Evolutionary conservation across 208 protist species (phyloP).

Genomic region (Eutreptiella sp.): DNA sequence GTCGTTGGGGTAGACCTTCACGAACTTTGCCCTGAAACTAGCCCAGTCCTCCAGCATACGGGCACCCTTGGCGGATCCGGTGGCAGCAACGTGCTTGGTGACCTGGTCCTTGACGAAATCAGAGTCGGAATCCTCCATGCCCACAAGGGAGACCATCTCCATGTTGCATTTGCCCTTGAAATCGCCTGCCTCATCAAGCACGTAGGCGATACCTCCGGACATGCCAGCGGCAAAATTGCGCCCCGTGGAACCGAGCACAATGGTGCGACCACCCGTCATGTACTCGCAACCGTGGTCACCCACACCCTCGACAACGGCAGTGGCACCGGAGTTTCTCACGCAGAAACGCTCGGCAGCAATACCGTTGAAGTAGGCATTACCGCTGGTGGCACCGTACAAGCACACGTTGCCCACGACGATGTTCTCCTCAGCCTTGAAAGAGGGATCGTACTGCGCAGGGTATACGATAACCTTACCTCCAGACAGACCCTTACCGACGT

Average conservation of each 20-base stretch:
- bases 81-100: slow-evolving; percentile 40
- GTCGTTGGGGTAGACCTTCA: slow-evolving; percentile 47
- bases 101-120: slow-evolving; percentile 38
- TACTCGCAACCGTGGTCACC: slow-evolving; percentile 78
- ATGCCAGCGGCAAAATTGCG: slow-evolving; percentile 71
- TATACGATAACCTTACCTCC: slow-evolving; percentile 42
- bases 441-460: neutral
- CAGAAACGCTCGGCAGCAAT: slow-evolving; percentile 59
- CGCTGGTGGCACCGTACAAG: slow-evolving; percentile 67
- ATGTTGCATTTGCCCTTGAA: slow-evolving; percentile 40
- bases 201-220: slow-evolving; percentile 62
- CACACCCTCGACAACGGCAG: slow-evolving; percentile 61
- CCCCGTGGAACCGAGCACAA: slow-evolving; percentile 46
- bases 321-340: slow-evolving; percentile 64
- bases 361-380: slow-evolving; percentile 50
- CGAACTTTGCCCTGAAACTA: slow-evolving; percentile 27
- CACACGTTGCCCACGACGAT: slow-evolving; percentile 67
- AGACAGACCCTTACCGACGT: slow-evolving; percentile 68
- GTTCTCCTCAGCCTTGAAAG: slow-evolving; percentile 40
- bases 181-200: slow-evolving; percentile 28
- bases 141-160: slow-evolving; percentile 40
- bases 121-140: slow-evolving; percentile 29
- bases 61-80: slow-evolving; percentile 38
- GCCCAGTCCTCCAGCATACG: slow-evolving; percentile 46
- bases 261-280: slow-evolving; percentile 58